phyloP scores from a whole-genome alignment of 352 stramenopile genomes.

The Salisapilia sapeloensis region DNA sequence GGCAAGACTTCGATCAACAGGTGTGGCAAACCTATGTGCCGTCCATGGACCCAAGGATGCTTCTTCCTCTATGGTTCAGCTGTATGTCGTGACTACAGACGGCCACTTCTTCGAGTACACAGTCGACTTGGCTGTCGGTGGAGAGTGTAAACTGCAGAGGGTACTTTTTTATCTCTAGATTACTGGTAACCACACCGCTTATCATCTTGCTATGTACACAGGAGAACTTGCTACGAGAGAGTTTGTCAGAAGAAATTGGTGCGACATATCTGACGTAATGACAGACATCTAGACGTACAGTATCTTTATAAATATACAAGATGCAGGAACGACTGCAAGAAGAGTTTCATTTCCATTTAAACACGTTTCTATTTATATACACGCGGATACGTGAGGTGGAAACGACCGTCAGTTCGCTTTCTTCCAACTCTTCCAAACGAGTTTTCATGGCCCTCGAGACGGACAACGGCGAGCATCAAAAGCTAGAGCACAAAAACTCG shows the following conservation, averaged over 20 bases:
- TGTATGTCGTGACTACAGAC: constrained; percentile 66
- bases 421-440: too few relatives aligned
- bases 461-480: too few relatives aligned
- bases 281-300: too few relatives aligned
- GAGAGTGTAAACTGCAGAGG: constrained; percentile 72
- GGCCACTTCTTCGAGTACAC: constrained; percentile 83
- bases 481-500: constrained; percentile 10
- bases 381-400: too few relatives aligned
- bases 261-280: constrained; percentile 59
- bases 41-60: constrained; percentile 52
- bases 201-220: constrained; percentile 6
- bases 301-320: too few relatives aligned
- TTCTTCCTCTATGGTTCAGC: constrained; percentile 29
- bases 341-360: too few relatives aligned
- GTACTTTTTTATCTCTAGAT: too few relatives aligned
- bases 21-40: constrained; percentile 58
- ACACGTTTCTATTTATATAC: too few relatives aligned
- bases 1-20: constrained; percentile 49
- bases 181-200: too few relatives aligned
- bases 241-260: constrained; percentile 70
- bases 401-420: too few relatives aligned
- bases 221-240: constrained; percentile 75
- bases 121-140: constrained; percentile 42
- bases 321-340: too few relatives aligned
- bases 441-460: too few relatives aligned